phyloP scores from a whole-genome alignment of 495 filamentous ascomycete species.

The Stereocaulon alpinum region DNA sequence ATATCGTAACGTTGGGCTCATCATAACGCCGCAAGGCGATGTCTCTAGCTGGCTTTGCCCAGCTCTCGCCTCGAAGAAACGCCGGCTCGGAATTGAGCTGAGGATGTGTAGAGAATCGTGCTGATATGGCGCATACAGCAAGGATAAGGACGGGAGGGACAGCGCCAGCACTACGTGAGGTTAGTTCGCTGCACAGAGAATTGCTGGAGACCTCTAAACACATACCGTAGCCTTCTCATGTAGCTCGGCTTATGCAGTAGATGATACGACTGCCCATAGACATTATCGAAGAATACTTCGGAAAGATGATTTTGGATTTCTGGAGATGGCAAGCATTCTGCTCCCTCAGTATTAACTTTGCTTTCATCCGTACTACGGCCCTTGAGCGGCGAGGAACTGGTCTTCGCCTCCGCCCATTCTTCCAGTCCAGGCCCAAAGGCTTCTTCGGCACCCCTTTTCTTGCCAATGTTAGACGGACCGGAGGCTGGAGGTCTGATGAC shows the following conservation, averaged over 20 bases:
- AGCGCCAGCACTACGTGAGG: slow-evolving; percentile 39
- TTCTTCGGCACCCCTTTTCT: slow-evolving; percentile 80
- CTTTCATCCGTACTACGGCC: slow-evolving; percentile 60
- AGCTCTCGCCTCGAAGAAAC: slow-evolving; percentile 84
- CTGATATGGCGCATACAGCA: slow-evolving; percentile 84
- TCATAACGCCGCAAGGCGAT: slow-evolving; percentile 81
- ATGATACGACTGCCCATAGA: slow-evolving; percentile 93
- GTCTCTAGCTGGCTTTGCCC: slow-evolving; percentile 73
- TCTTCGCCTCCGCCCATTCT: slow-evolving; percentile 60
- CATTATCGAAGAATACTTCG: slow-evolving; percentile 89
- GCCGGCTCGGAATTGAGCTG: slow-evolving; percentile 71
- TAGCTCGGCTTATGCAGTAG: slow-evolving; percentile 96
- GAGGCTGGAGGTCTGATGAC: slow-evolving; percentile 71
- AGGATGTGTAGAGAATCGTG: slow-evolving; percentile 91
- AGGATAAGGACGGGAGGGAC: slow-evolving; percentile 81
- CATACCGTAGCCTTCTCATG: slow-evolving; percentile 69
- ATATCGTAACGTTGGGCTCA: slow-evolving; percentile 88
- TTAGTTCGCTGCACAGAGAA: slow-evolving; percentile 5
- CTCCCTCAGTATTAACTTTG: slow-evolving; percentile 66
- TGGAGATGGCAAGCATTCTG: slow-evolving; percentile 71
- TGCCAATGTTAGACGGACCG: slow-evolving; percentile 46
- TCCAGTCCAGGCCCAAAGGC: slow-evolving; percentile 79
- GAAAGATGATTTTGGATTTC: slow-evolving; percentile 91
- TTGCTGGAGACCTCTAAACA: slow-evolving; percentile 2
- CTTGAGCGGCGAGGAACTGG: slow-evolving; percentile 30